Base-by-base conservation (phyloP, 345 rosid species). In the Salix purpurea region DNA sequence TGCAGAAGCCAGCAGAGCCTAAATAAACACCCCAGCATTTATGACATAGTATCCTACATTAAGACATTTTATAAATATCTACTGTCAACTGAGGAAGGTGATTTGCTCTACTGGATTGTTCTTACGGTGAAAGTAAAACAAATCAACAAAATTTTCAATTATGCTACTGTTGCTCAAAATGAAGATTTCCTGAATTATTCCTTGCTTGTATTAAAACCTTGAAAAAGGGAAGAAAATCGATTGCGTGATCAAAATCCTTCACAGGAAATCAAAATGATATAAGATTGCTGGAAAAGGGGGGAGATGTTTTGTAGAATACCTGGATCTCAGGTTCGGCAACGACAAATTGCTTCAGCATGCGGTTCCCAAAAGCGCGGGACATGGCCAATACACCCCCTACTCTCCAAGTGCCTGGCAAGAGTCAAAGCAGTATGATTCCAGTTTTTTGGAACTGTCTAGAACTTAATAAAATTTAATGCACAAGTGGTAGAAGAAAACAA, bases 351-450 rank as follows among this genome's bases (percentile, higher is more conserved):
- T 96, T 96, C 90, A 96, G 81, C 99, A 96, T 91, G 74, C 97
- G 96, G 83, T 96, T 96, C 16, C 99, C 99, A 76, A 96, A 96
- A 65, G 99, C 99, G 64, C 98, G 90, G 65, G 98, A 94, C 99
- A 96, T 94, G 56, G 99, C 98, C 81, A 96, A 80, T n/a, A 96
- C 97, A 72, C 97, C 99, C 74, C 99, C 99, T 62, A 96, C 99
- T 85, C 99, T 88, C 99, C 99, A 96, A 69, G 98, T 96, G 74
- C 99, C 99, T 94, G 85, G 75, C 40, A 81, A 77, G 66, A 77
- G 62, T 58, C 68, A 75, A 69, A 77, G 65, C 42, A 70, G 37
- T 9, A 61, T 46, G 24, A 72, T 65, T 54, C 71, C 52, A 19
- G 12, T 12, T 46, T 64, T 73, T 36, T 44, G 23, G n/a, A 68